These are phyloP conservation scores for Cercospora sojina DNA, from an alignment of 2,329 filamentous ascomycete genomes.

Conservation along the genomic window DNA sequence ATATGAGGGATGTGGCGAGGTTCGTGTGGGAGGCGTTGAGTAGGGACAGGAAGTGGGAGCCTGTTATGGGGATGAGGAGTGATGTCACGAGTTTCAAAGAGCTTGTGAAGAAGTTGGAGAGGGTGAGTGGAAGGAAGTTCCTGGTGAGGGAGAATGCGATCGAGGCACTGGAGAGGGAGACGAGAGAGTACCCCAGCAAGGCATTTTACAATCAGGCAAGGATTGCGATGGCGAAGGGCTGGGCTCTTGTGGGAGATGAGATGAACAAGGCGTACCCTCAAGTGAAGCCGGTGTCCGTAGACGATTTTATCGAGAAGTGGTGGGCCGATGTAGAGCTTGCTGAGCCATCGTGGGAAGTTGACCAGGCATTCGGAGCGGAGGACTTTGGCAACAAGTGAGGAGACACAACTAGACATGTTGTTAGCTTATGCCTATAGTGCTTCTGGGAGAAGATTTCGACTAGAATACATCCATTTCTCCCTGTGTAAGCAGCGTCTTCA, in stretches of 20 bases:
- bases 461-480: neutral
- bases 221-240: conserved; percentile 28
- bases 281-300: conserved; percentile 29
- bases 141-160: conserved; percentile 31
- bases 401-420: neutral
- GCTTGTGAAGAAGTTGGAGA: conserved; percentile 31
- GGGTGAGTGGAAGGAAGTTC: conserved; percentile 32
- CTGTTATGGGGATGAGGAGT: conserved; percentile 40
- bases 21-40: conserved; percentile 48
- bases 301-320: conserved; percentile 35
- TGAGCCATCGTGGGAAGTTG: conserved; percentile 28
- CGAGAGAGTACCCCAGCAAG: conserved; percentile 23
- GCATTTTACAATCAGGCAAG: conserved; percentile 36
- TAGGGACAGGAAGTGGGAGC: conserved; percentile 46
- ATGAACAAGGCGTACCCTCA: conserved; percentile 32
- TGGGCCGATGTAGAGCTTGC: conserved; percentile 33
- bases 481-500: neutral
- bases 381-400: conserved; percentile 6
- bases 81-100: conserved; percentile 32
- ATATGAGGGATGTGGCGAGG: conserved; percentile 51
- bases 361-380: conserved; percentile 18
- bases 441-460: neutral
- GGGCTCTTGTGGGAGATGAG: conserved; percentile 30
- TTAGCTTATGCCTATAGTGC: neutral
- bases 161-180: conserved; percentile 25